A percentile compares a stretch with the other conserved stretches of the same genome.
These are phyloP conservation scores for Platanthera zijinensis DNA, from an alignment of 106 monocot genomes.

Conservation along the genomic window DNA sequence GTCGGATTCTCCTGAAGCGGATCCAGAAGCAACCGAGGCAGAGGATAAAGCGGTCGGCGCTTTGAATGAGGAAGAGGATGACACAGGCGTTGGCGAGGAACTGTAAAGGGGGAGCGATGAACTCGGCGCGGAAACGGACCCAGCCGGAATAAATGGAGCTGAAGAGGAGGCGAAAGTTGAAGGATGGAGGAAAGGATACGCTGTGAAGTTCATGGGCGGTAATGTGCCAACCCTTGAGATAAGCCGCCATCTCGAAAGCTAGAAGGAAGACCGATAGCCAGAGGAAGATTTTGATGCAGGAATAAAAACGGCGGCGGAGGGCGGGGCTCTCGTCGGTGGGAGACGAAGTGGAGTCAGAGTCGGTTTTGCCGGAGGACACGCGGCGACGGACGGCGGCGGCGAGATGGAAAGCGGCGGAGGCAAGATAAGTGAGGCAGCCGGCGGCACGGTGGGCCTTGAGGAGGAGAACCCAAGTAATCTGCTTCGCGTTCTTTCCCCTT, in stretches of 20 bases:
- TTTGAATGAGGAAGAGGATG: constrained; percentile 83
- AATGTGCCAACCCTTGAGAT: constrained; percentile 64
- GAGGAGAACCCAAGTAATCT: constrained; percentile 87
- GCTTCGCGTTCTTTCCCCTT: constrained; percentile 75
- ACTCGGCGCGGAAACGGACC: constrained; percentile 49
- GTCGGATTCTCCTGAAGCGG: constrained; percentile 56
- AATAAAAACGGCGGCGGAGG: constrained; percentile 46
- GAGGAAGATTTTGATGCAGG: constrained; percentile 58
- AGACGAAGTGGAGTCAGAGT: constrained; percentile 25
- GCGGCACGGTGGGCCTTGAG: constrained; percentile 87
- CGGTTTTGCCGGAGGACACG: constrained; percentile 60
- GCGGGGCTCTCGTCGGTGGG: constrained; percentile 19
- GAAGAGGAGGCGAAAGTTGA: constrained; percentile 35
- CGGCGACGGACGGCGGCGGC: constrained; percentile 64
- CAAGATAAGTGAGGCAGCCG: constrained; percentile 64
- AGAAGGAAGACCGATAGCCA: constrained; percentile 53
- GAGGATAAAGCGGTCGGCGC: constrained; percentile 70
- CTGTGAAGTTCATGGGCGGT: constrained; percentile 30
- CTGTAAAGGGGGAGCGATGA: constrained; percentile 77
- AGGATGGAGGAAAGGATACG: constrained; percentile 16
- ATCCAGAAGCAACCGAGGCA: constrained; percentile 93
- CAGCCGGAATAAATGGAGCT: constrained; percentile 51
- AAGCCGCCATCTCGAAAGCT: constrained; percentile 67
- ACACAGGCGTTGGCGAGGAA: constrained; percentile 75
- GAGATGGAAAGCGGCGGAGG: constrained; percentile 37